Percentiles rank a stretch among this genome's conserved stretches.
phyloP scores from a whole-genome alignment of 2,329 filamentous ascomycete species.

The Penicillium crustosum region DNA sequence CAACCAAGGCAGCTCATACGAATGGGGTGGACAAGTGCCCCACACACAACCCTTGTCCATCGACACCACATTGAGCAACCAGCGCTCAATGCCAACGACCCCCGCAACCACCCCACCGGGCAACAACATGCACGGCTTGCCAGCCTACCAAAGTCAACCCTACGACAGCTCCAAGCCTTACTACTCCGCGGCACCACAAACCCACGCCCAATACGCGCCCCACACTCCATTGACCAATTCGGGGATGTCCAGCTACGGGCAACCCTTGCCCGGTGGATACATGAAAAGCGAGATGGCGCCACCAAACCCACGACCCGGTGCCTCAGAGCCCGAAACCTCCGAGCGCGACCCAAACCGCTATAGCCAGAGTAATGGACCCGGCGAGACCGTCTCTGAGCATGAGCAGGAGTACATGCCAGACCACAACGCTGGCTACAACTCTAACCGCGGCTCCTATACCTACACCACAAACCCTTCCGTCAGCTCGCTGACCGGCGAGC shows the following conservation, averaged over 20 bases:
- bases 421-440: slow-evolving; percentile 68
- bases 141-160: slow-evolving; percentile 68
- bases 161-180: slow-evolving; percentile 78
- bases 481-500: slow-evolving; percentile 66
- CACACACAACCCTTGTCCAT: slow-evolving; percentile 73
- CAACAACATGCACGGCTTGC: slow-evolving; percentile 72
- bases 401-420: slow-evolving; percentile 83
- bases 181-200: slow-evolving; percentile 68
- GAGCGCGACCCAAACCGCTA: slow-evolving; percentile 70
- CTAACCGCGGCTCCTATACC: slow-evolving; percentile 71
- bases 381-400: slow-evolving; percentile 69
- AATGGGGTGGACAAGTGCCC: slow-evolving; percentile 69
- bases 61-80: slow-evolving; percentile 73
- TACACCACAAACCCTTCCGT: slow-evolving; percentile 69
- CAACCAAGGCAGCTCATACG: slow-evolving; percentile 70
- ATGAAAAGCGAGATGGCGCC: slow-evolving; percentile 88
- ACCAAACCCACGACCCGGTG: slow-evolving; percentile 62
- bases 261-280: slow-evolving; percentile 58
- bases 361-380: slow-evolving; percentile 57
- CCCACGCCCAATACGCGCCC: slow-evolving; percentile 67
- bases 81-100: slow-evolving; percentile 85
- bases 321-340: slow-evolving; percentile 60
- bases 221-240: slow-evolving; percentile 61
- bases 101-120: slow-evolving; percentile 88
- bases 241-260: slow-evolving; percentile 67